Evolutionary conservation across 352 stramenopile genomes (phyloP), one percentile per base, ranked within the genome.

Genomic region (Pythium phragmiticola): DNA sequence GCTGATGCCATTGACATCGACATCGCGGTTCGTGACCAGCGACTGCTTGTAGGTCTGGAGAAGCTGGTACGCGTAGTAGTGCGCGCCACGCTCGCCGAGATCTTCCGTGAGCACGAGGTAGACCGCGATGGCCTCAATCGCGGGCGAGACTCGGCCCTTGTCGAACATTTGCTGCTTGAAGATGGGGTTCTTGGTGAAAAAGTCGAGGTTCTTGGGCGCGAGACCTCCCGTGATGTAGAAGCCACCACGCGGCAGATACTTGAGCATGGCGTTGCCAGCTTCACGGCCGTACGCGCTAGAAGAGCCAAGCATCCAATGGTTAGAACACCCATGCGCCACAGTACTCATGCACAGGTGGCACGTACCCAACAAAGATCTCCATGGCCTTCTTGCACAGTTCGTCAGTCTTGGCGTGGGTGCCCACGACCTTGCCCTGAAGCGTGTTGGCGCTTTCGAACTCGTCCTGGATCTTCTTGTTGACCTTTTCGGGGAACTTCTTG

Each of bases 161-260:
- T 97, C 88, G 51, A 92, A 90, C 60, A 89, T 86, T 33, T 83
- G 74, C 65, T 91, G 78, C 60, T 94, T 78, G 72, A 97, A 96
- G 55, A 83, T 80, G 30, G 80, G 72, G 54, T 77, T 78, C 72
- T 89, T 75, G 36, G 80, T 89, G 71, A 99, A 98, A 63, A 92
- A 95, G 67, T 95, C 78, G 45, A 99, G 81, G 75, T 99, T 98
- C 78, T 99, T 99, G 0, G 91, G 91, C 19, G 97, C 98, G 26
- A 99, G 83, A 33, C 96, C 97, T 36, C 97, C 97, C 14, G 95
- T 98, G 53, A 99, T 91, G 87, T 98, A 99, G 60, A 99, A 90
- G 21, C 97, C 97, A 70, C 96, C 96, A 39, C 88, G 96, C 26
- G 96, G 96, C 57, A 99, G 87, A 59, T 94, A 99, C 76, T 98